A percentile compares a stretch with the other conserved stretches of the same genome.
Evolutionary conservation across 2,329 filamentous ascomycete species (phyloP).

Genomic region (Madurella mycetomatis): DNA sequence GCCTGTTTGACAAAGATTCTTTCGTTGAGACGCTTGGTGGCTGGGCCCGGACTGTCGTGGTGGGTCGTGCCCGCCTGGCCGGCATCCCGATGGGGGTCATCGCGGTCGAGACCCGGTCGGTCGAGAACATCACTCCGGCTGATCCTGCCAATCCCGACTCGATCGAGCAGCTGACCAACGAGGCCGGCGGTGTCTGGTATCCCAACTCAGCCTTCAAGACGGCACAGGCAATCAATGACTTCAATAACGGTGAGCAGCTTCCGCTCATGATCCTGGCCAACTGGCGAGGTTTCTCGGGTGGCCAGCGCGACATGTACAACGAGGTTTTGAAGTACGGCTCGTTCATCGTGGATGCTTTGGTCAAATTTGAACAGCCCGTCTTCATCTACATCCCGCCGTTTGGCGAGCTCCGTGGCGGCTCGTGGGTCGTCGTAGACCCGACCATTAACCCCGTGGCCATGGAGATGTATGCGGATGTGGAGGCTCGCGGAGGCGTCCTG

Average conservation of each 20-base stretch:
- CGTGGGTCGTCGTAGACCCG: conserved; percentile 98
- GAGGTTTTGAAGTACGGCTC: conserved; percentile 99
- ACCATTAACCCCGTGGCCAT: conserved; percentile 95
- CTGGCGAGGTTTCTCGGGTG: conserved; percentile 99
- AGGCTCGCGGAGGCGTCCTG: conserved; percentile 91
- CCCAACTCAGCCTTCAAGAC: conserved; percentile 99
- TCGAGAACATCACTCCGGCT: conserved; percentile 94
- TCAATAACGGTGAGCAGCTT: conserved; percentile 98
- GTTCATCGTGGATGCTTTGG: conserved; percentile 96
- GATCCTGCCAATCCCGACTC: conserved; percentile 98
- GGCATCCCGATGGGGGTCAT: conserved; percentile 99
- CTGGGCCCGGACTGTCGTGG: conserved; percentile 95
- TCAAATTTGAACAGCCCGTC: conserved; percentile 97
- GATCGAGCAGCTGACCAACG: conserved; percentile 88
- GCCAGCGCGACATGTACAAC: conserved; percentile 99
- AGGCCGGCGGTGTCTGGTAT: conserved; percentile 99
- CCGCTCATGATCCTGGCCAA: conserved; percentile 99
- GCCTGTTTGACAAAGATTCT: conserved; percentile 93
- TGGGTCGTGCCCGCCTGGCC: conserved; percentile 91
- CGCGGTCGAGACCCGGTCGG: conserved; percentile 87
- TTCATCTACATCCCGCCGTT: conserved; percentile 98
- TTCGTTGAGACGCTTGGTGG: conserved; percentile 96
- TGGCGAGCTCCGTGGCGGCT: conserved; percentile 95
- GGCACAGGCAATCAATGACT: conserved; percentile 96
- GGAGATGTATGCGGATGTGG: conserved; percentile 99